These are phyloP conservation scores for Narthecium ossifragum DNA, from an alignment of 106 monocot species.

Conservation along the genomic window DNA sequence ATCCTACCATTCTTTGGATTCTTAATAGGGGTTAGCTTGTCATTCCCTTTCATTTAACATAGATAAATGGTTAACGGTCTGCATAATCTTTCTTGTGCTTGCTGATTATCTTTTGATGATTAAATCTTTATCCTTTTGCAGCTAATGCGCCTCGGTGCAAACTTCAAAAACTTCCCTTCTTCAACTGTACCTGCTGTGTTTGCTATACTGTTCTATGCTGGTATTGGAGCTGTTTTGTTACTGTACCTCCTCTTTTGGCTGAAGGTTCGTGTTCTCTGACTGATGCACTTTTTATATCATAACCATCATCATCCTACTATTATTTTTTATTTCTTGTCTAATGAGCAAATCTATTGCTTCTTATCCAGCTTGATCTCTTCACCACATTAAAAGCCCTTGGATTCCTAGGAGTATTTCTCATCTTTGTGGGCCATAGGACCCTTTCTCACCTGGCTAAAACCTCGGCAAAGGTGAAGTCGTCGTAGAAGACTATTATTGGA, in stretches of 20 bases:
- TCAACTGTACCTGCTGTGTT: conserved; percentile 48
- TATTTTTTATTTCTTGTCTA: neutral
- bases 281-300: neutral
- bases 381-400: conserved; percentile 71
- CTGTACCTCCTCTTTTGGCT: conserved; percentile 89
- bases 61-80: too few relatives aligned
- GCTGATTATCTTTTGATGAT: neutral
- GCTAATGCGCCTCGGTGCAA: conserved; percentile 63
- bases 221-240: conserved; percentile 71
- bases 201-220: conserved; percentile 73
- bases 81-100: neutral
- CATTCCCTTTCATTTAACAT: neutral
- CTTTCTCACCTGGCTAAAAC: conserved; percentile 67
- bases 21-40: conserved; percentile 60
- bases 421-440: conserved; percentile 82
- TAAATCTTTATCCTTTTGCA: conserved; percentile 19
- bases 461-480: conserved; percentile 82
- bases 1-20: conserved; percentile 71
- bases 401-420: conserved; percentile 55
- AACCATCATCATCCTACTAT: neutral
- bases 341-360: neutral
- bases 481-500: conserved; percentile 21
- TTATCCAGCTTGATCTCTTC: conserved; percentile 84
- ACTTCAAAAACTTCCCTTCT: conserved; percentile 75
- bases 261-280: conserved; percentile 41